These are phyloP conservation scores for Homolaphlyctis polyrhiza DNA, from an alignment of 371 early-diverging fungal genomes.

Conservation along the genomic window DNA sequence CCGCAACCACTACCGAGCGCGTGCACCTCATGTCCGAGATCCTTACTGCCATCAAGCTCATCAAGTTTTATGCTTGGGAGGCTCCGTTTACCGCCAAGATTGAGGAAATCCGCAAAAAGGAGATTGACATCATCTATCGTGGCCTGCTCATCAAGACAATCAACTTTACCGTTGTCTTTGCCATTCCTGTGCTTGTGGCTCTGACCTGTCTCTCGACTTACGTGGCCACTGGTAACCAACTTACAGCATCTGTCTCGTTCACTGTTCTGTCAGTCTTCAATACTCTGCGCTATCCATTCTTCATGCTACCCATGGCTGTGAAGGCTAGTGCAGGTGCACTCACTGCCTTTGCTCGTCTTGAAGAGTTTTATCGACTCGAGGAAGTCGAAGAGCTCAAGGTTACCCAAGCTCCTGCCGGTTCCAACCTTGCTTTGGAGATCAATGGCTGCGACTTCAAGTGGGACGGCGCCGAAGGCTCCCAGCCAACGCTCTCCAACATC, in stretches of 20 bases:
- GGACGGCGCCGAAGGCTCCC: constrained; percentile 39
- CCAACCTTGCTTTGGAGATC: constrained; percentile 14
- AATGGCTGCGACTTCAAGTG: constrained; percentile 51
- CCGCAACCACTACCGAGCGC: constrained; percentile 49
- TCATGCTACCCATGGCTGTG: constrained; percentile 65
- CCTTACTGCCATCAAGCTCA: constrained; percentile 66
- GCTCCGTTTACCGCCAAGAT: constrained; percentile 22
- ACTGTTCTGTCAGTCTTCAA: constrained; percentile 60
- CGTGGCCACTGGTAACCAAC: constrained; percentile 15
- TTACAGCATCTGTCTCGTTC: constrained; percentile 45
- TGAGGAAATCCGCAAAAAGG: constrained; percentile 16
- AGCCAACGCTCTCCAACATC: constrained; percentile 16
- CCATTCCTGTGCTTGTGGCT: constrained; percentile 50
- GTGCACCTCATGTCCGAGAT: constrained; percentile 67
- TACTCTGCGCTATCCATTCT: constrained; percentile 59
- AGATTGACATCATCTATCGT: constrained; percentile 25
- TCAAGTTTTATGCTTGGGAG: constrained; percentile 76
- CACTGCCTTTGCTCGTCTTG: constrained; percentile 47
- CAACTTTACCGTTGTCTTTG: constrained; percentile 54
- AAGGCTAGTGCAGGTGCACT: constrained; percentile 44
- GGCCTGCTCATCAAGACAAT: constrained; percentile 48
- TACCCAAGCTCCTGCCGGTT: constrained; percentile 13
- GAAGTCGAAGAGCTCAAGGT: constrained; percentile 42
- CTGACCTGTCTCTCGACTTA: constrained; percentile 39
- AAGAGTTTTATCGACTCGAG: constrained; percentile 41